Percentiles rank a stretch among this genome's conserved stretches.
Conservation (phyloP, 805 yeast species). For the Ogataea thermomethanolica region DNA sequence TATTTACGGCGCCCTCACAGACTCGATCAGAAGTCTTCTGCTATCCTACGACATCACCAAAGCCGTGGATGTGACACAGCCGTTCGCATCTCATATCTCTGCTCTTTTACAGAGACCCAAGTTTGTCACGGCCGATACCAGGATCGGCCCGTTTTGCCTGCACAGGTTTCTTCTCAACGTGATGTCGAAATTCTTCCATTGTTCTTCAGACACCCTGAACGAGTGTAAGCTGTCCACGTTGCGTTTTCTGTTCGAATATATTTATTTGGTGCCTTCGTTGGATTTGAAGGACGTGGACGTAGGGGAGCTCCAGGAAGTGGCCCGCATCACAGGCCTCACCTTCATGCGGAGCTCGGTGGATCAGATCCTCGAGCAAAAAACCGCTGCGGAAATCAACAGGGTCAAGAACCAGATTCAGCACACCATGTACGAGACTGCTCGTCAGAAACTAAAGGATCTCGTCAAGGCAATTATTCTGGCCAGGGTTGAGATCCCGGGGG, state of each 20-base stretch:
- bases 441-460: slow-evolving; percentile 34
- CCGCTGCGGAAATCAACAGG: slow-evolving; percentile 27
- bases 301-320: slow-evolving; percentile 29
- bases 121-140: slow-evolving; percentile 34
- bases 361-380: slow-evolving; percentile 20
- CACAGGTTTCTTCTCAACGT: slow-evolving; percentile 44
- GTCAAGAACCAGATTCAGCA: slow-evolving; percentile 33
- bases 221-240: slow-evolving; percentile 28
- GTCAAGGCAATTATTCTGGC: slow-evolving; percentile 19
- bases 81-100: slow-evolving; percentile 69
- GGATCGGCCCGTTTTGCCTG: slow-evolving; percentile 26
- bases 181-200: slow-evolving; percentile 11
- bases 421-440: slow-evolving; percentile 35
- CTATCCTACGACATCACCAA: slow-evolving; percentile 63
- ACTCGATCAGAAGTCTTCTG: slow-evolving; percentile 55
- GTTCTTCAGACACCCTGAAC: neutral
- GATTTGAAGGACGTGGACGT: slow-evolving; percentile 34
- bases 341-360: slow-evolving; percentile 33
- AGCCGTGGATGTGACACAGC: slow-evolving; percentile 62
- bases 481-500: neutral
- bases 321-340: slow-evolving; percentile 37
- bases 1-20: slow-evolving; percentile 73
- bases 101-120: slow-evolving; percentile 35
- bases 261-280: slow-evolving; percentile 28
- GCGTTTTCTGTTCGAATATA: slow-evolving; percentile 31